Conservation (phyloP, 306 rosid genomes). For the Castanea sativa region DNA sequence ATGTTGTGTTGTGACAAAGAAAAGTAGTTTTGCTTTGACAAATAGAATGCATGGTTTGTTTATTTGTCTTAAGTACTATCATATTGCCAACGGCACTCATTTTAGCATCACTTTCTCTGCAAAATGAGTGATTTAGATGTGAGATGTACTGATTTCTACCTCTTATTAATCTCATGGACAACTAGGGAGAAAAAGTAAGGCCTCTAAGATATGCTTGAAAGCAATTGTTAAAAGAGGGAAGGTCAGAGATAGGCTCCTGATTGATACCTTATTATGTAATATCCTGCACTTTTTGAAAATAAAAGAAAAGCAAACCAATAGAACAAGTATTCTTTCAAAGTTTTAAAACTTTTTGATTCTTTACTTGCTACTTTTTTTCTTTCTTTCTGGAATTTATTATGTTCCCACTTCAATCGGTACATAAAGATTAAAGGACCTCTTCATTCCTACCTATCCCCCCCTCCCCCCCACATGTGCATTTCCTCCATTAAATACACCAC, state of each 20-base stretch:
- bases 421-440: conserved; percentile 36
- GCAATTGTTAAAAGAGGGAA: background rate
- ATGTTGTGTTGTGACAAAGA: background rate
- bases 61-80: background rate
- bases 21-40: background rate
- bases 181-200: no score
- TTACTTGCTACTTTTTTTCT: conserved; percentile 26
- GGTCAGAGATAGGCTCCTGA: background rate
- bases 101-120: conserved; percentile 8
- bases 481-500: conserved; percentile 47
- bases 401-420: conserved; percentile 59
- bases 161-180: background rate
- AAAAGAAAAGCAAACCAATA: conserved; percentile 10
- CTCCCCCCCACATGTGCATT: conserved; percentile 4
- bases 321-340: conserved; percentile 24
- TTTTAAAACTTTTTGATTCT: conserved; percentile 31
- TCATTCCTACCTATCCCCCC: conserved; percentile 19
- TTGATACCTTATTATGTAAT: background rate
- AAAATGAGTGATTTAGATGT: conserved; percentile 4
- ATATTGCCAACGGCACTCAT: conserved; percentile 12
- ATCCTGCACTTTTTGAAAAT: conserved; percentile 2
- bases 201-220: background rate
- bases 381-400: conserved; percentile 52
- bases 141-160: background rate
- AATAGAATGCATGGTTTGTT: background rate